Evolutionary conservation across 768 basidiomycete species (phyloP), one percentile per base, ranked within the genome.

Genomic region (Mycena floridula): DNA sequence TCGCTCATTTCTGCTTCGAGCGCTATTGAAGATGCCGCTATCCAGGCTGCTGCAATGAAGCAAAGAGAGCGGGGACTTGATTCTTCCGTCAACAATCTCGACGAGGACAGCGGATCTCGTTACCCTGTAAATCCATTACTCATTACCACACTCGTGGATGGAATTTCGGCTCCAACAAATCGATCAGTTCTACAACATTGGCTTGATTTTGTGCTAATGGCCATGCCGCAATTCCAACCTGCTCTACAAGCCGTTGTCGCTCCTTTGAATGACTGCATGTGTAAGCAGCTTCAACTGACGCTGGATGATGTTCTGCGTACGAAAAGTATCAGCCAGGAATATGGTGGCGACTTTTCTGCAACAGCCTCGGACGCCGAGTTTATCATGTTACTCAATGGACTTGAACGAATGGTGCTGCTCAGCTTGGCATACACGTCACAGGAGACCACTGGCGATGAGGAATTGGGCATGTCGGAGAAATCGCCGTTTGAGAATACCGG

Each of bases 151-250:
- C 68, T 97, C 18, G 69, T 85, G 15, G 89, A 95, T 56, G 95
- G 89, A 3, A 79, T 98, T 38, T 68, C 82, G 9, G 60, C 69
- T 4, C 66, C 72, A 8, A 63, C 74, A 24, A 96, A 95, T 63
- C 79, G 83, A 23, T 74, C 90, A 1, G 76, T 95, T 21, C 61
- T 95, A 24, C 94, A 96, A 56, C 90, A 96, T 54, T 98, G 95
- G 95, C 72, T 98, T 22, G 95, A 98, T 59, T 98, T 99, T 59
- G 74, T 97, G 47, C 74, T 95, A 43, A 89, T 89, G 82, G 89
- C 91, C 1, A 67, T 94, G 15, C 83, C 90, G 4, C 89, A 91
- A 53, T 89, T 92, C 57, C 85, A 86, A 46, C 81, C 82, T 16
- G 68, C 77, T 2, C 66, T 89, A 1, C 79, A 83, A 42, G 68